Conservation (phyloP, 495 filamentous ascomycete species). For the Aspergillus asperescens region DNA sequence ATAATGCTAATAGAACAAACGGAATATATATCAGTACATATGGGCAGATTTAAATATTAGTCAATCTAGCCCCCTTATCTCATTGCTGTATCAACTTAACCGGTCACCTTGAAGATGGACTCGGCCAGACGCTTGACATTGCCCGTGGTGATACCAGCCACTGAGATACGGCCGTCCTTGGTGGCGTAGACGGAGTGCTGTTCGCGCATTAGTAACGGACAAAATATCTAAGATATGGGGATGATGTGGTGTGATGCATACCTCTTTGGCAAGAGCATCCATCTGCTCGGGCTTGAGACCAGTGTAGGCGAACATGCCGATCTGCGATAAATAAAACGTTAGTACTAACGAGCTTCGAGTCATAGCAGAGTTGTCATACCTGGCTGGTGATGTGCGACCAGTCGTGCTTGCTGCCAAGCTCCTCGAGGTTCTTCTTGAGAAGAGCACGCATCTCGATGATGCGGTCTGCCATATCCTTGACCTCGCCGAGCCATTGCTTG, state of each 20-base stretch:
- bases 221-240: neutral
- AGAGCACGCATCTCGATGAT: constrained; percentile 97
- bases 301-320: constrained; percentile 99
- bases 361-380: constrained; percentile 28
- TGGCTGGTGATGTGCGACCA: constrained; percentile 98
- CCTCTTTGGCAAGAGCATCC: constrained; percentile 85
- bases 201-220: constrained; percentile 22
- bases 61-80: constrained; percentile 7
- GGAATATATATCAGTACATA: constrained; percentile 27
- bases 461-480: constrained; percentile 98
- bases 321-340: constrained; percentile 50
- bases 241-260: constrained; percentile 26
- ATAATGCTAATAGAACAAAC: constrained; percentile 29
- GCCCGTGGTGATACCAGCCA: constrained; percentile 87
- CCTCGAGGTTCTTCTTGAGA: constrained; percentile 89
- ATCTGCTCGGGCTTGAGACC: constrained; percentile 90
- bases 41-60: constrained; percentile 19
- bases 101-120: constrained; percentile 88
- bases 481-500: constrained; percentile 91
- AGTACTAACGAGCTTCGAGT: neutral
- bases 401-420: constrained; percentile 89
- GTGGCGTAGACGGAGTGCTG: constrained; percentile 95
- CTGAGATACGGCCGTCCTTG: constrained; percentile 94
- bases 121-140: constrained; percentile 94
- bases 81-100: constrained; percentile 35